phyloP scores from a whole-genome alignment of 129 eudicot species.

The Flaveria brownii region DNA sequence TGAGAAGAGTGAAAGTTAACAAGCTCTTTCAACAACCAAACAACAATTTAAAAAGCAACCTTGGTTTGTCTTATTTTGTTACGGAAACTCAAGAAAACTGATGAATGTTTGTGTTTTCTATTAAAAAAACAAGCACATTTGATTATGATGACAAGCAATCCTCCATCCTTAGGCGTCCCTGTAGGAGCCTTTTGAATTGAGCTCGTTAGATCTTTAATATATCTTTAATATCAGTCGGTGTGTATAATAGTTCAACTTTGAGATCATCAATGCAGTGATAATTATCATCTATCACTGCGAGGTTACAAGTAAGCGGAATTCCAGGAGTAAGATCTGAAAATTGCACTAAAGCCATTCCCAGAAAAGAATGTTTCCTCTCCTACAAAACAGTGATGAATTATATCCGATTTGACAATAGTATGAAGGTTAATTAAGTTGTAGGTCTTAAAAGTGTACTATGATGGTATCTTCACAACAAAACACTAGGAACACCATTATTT shows the following conservation, averaged over 20 bases:
- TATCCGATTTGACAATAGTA: neutral
- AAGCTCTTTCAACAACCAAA: neutral
- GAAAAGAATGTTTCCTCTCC: conserved; percentile 50
- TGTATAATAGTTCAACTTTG: conserved; percentile 49
- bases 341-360: conserved; percentile 44
- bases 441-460: neutral
- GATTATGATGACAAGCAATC: conserved; percentile 60
- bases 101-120: conserved; percentile 55
- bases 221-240: no score
- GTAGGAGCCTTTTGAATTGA: conserved; percentile 52
- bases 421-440: neutral
- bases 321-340: conserved; percentile 52
- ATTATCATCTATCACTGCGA: neutral
- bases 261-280: conserved; percentile 45
- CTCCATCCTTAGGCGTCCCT: conserved; percentile 68
- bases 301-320: conserved; percentile 40
- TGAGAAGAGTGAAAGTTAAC: neutral
- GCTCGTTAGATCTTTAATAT: conserved; percentile 28
- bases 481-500: no score
- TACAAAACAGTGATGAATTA: conserved; percentile 14
- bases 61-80: conserved; percentile 60
- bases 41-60: conserved; percentile 30
- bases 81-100: conserved; percentile 45
- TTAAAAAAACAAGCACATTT: conserved; percentile 54
- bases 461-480: no score